Percentiles rank a stretch among this genome's conserved stretches.
Conservation (phyloP, 306 rosid genomes). For the Morella rubra region DNA sequence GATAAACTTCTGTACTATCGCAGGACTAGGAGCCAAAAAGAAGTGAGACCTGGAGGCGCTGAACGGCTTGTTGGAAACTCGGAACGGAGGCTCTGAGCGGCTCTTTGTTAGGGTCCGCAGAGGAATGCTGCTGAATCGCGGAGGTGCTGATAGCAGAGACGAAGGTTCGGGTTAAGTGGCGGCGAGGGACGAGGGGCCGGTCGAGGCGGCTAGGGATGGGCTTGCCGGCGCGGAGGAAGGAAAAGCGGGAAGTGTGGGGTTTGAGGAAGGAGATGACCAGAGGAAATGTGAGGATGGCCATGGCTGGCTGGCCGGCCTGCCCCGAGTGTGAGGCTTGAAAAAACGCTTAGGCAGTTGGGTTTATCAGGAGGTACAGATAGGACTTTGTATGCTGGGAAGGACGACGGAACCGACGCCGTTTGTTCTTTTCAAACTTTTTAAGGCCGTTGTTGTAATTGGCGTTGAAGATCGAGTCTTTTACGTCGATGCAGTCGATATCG, state of each 20-base stretch:
- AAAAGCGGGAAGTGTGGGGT: slow-evolving; percentile 49
- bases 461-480: too few relatives aligned
- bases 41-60: slow-evolving; percentile 80
- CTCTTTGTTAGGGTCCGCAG: slow-evolving; percentile 25
- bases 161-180: slow-evolving; percentile 37
- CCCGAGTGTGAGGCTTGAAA: slow-evolving; percentile 1
- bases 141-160: slow-evolving; percentile 46
- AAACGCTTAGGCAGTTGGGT: slow-evolving; percentile 9
- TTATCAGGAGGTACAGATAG: background rate
- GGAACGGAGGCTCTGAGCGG: slow-evolving; percentile 42
- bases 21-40: background rate
- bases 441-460: too few relatives aligned
- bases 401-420: background rate
- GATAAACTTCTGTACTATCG: background rate
- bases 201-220: slow-evolving; percentile 20
- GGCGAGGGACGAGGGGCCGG: slow-evolving; percentile 23
- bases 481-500: too few relatives aligned
- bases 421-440: too few relatives aligned
- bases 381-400: background rate
- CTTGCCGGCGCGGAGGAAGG: slow-evolving; percentile 27
- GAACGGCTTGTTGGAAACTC: slow-evolving; percentile 93
- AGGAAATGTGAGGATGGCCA: slow-evolving; percentile 67
- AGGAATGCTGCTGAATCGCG: slow-evolving; percentile 38
- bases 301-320: slow-evolving; percentile 19
- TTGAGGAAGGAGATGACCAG: slow-evolving; percentile 65